These are phyloP conservation scores for Aotearoamyces nothofagi DNA, from an alignment of 2,329 filamentous ascomycete genomes.

Conservation along the genomic window DNA sequence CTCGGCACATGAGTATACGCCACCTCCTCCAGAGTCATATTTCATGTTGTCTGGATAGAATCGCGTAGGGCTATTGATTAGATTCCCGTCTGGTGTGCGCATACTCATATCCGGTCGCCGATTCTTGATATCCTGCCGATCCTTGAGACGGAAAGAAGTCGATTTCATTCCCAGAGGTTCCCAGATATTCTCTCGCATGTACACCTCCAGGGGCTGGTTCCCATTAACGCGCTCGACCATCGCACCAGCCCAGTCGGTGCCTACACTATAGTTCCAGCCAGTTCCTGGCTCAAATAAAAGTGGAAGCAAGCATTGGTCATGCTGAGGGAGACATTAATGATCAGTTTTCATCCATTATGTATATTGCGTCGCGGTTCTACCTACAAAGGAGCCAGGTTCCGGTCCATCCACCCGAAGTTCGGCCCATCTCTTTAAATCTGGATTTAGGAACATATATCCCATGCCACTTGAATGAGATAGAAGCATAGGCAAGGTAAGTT, in stretches of 20 bases:
- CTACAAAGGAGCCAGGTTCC: too few species aligned
- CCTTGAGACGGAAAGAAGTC: slow-evolving; percentile 11
- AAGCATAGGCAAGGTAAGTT: slow-evolving; percentile 7
- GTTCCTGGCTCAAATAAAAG: slow-evolving; percentile 49
- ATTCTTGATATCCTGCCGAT: background rate
- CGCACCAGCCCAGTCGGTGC: slow-evolving; percentile 37
- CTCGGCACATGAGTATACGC: background rate
- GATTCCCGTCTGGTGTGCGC: background rate
- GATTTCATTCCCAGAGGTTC: slow-evolving; percentile 10
- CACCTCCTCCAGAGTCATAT: too few species aligned
- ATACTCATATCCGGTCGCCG: background rate
- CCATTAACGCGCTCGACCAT: slow-evolving; percentile 24
- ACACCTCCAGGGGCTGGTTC: slow-evolving; percentile 6
- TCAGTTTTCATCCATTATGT: too few species aligned
- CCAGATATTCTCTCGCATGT: slow-evolving; percentile 13
- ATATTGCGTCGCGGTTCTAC: too few species aligned
- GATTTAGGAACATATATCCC: too few species aligned
- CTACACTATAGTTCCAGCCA: slow-evolving; percentile 40
- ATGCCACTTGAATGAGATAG: slow-evolving; percentile 13
- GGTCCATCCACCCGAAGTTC: too few species aligned
- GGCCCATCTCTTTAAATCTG: too few species aligned
- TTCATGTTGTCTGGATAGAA: too few species aligned
- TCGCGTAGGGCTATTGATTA: too few species aligned
- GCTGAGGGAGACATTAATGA: background rate
- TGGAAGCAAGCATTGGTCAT: too few species aligned